Base-by-base conservation (phyloP, 2,329 filamentous ascomycete species). In the Zymoseptoria passerinii region DNA sequence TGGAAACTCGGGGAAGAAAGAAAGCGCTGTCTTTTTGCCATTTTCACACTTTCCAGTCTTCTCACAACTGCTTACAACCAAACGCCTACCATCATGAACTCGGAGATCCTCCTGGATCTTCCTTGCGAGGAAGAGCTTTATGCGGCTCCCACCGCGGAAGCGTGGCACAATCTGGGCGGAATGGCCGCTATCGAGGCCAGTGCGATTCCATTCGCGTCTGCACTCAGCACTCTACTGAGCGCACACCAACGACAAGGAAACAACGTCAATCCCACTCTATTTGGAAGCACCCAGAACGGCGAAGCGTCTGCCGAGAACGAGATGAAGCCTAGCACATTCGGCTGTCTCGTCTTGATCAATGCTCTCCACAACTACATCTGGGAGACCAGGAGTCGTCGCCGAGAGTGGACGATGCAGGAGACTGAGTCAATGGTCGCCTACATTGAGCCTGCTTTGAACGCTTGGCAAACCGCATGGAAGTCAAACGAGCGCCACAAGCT, bases 321-420 rank as follows among this genome's bases (percentile, higher is more conserved):
- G 35, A 78, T 94, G 52, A 84, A 83, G 64, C 90, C 91, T 0
- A 96, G 92, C 74, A 92, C 91, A 0, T 95, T 96, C 71, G 94
- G 92, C 8, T 96, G 91, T 71, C 79, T 96, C 28, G 82, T 96
- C 5, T 77, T 99, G 62, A 96, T 97, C 71, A 92, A 96, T 70
- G 92, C 94, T 3, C 79, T 97, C 23, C 94, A 97, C 75, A 96
- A 96, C 67, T 96, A 96, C 73, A 96, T 97, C 50, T 97, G 94
- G 94, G 92, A 97, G 74, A 96, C 92, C 0, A 83, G 92, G 23
- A 92, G 96, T 73, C 81, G 91, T 55, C 92, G 96, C 66, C 87
- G 90, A 62, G 80, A 90, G 53, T 96, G 92, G 92, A 95, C 91
- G 1, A 84, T 87, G 35, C 87, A 92, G 64, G 92, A 97, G 73